Evolutionary conservation across 179 eudicot genomes (phyloP).

Genomic region (Drosera spatulata): DNA sequence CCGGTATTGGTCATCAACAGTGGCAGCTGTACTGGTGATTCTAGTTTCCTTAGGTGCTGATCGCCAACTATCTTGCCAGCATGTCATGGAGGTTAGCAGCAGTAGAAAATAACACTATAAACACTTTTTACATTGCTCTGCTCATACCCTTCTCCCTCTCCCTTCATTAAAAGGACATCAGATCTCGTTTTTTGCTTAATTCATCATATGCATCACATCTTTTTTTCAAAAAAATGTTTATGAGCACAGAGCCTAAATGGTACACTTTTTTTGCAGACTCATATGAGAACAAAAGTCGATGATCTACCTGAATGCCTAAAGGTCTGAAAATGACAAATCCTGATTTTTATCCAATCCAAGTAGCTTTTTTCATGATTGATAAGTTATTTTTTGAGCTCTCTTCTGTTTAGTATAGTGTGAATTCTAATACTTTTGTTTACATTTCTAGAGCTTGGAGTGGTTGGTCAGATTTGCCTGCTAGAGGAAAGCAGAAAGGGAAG

Average conservation of each 20-base stretch:
- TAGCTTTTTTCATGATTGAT: background rate
- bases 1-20: conserved; percentile 88
- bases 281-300: conserved; percentile 49
- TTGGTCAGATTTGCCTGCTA: conserved; percentile 30
- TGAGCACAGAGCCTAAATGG: background rate
- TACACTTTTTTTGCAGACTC: conserved; percentile 37
- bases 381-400: background rate
- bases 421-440: conserved; percentile 5
- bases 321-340: conserved; percentile 22
- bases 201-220: background rate
- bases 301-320: conserved; percentile 77
- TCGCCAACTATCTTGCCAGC: conserved; percentile 43
- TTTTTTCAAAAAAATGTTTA: too few species aligned
- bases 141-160: background rate
- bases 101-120: background rate
- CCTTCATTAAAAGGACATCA: background rate
- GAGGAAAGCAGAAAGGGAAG: background rate
- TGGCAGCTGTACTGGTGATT: conserved; percentile 79
- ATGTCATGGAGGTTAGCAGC: conserved; percentile 42
- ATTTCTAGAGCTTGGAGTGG: conserved; percentile 62
- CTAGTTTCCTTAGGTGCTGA: conserved; percentile 54
- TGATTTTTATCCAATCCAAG: background rate
- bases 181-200: too few species aligned
- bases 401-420: background rate
- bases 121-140: background rate